These are phyloP conservation scores for Periconia digitata DNA, from an alignment of 2,329 filamentous ascomycete species.

Conservation along the genomic window DNA sequence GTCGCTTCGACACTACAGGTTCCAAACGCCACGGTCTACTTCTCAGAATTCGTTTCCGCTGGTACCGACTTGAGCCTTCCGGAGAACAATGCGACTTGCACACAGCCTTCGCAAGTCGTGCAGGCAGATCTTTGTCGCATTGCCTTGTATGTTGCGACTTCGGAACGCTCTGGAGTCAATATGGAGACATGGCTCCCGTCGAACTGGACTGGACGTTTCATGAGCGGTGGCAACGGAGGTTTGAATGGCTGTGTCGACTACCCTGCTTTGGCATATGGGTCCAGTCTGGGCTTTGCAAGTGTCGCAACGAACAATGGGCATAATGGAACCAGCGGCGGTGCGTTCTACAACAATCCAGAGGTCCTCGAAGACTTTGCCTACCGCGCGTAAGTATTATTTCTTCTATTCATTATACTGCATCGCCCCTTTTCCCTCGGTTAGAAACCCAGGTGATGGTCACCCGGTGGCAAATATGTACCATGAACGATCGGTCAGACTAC, in stretches of 20 bases:
- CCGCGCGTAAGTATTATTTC: slow-evolving; percentile 30
- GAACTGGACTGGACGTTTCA: slow-evolving; percentile 40
- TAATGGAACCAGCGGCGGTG: slow-evolving; percentile 47
- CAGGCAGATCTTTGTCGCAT: slow-evolving; percentile 45
- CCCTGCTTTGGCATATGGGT: slow-evolving; percentile 42
- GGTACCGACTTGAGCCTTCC: slow-evolving; percentile 45
- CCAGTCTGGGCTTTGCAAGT: slow-evolving; percentile 42
- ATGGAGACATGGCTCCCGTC: slow-evolving; percentile 51
- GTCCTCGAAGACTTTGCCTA: slow-evolving; percentile 52
- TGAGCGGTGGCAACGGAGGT: slow-evolving; percentile 45
- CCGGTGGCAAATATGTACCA: too few species aligned
- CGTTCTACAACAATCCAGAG: slow-evolving; percentile 48
- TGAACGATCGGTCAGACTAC: background rate
- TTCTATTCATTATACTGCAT: too few species aligned
- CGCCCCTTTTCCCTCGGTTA: too few species aligned
- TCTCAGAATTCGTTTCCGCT: slow-evolving; percentile 42
- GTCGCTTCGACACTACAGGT: slow-evolving; percentile 35
- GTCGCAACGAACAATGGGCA: slow-evolving; percentile 48
- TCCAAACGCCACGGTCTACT: slow-evolving; percentile 39
- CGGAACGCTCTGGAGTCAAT: slow-evolving; percentile 43
- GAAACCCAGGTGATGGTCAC: too few species aligned
- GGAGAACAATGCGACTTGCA: slow-evolving; percentile 46
- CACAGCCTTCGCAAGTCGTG: slow-evolving; percentile 27
- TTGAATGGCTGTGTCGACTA: slow-evolving; percentile 45
- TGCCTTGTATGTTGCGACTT: slow-evolving; percentile 44